These are phyloP conservation scores for Monosporozyma aquatica DNA, from an alignment of 805 yeast species.

Conservation along the genomic window DNA sequence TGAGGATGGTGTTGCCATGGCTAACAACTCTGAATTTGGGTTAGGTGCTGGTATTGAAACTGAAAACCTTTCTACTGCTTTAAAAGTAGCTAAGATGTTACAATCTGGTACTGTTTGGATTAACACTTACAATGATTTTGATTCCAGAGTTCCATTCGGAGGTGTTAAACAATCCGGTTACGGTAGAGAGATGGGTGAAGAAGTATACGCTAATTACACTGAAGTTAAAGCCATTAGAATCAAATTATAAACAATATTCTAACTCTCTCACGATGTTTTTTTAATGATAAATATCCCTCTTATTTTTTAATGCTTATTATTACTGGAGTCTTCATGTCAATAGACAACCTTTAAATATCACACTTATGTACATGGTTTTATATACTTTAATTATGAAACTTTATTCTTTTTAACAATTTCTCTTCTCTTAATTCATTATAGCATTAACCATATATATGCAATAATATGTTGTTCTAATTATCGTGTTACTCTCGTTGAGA, in stretches of 20 bases:
- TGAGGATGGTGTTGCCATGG: constrained; percentile 57
- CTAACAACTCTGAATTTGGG: constrained; percentile 67
- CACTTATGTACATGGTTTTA: too few species aligned
- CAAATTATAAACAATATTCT: constrained; percentile 22
- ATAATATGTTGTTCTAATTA: too few species aligned
- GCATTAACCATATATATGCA: too few species aligned
- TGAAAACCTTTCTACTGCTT: constrained; percentile 48
- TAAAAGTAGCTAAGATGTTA: constrained; percentile 52
- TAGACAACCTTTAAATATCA: too few species aligned
- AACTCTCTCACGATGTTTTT: background rate
- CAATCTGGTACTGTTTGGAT: constrained; percentile 75
- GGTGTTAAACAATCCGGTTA: constrained; percentile 74
- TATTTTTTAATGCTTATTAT: background rate
- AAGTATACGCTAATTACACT: constrained; percentile 67
- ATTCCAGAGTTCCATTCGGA: constrained; percentile 70
- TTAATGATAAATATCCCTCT: background rate
- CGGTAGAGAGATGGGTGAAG: constrained; percentile 82
- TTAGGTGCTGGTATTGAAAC: constrained; percentile 79
- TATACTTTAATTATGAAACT: too few species aligned
- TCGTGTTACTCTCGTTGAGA: too few species aligned
- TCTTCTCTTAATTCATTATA: too few species aligned
- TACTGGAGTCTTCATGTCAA: too few species aligned
- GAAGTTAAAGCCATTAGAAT: constrained; percentile 69
- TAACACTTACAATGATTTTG: constrained; percentile 73
- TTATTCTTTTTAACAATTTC: too few species aligned